phyloP scores from a whole-genome alignment of 805 yeast species.

The Gaillardinia entomophila region DNA sequence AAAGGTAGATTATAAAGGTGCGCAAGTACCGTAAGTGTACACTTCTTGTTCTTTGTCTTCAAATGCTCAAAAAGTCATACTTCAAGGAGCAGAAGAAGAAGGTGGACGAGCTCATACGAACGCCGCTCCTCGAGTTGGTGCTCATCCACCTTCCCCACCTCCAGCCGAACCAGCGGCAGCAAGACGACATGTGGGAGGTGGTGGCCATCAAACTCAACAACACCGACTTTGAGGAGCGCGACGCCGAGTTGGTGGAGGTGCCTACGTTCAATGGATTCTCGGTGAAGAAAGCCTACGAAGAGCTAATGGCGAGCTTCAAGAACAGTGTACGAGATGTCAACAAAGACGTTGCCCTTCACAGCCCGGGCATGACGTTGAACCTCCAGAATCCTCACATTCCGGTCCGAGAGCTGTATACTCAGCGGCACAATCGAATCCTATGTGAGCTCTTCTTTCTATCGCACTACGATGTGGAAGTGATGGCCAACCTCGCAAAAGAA shows the following conservation, averaged over 20 bases:
- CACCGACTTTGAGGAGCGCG: constrained; percentile 7
- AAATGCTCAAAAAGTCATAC: constrained; percentile 14
- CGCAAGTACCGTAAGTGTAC: background rate
- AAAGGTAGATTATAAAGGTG: no score
- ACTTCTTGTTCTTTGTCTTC: background rate
- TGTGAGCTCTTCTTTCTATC: constrained; percentile 16
- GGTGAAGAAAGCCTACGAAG: constrained; percentile 14
- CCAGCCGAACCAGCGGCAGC: constrained; percentile 15
- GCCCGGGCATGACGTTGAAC: background rate
- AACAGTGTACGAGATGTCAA: background rate
- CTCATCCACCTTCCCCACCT: constrained; percentile 26
- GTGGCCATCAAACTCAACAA: constrained; percentile 27
- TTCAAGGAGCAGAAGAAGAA: constrained; percentile 19
- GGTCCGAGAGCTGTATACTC: no score
- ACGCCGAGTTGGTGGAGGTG: constrained; percentile 12
- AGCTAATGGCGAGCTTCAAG: constrained; percentile 10
- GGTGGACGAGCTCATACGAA: constrained; percentile 15
- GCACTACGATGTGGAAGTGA: constrained; percentile 16
- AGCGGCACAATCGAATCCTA: constrained; percentile 5
- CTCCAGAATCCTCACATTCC: no score
- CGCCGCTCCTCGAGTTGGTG: constrained; percentile 22
- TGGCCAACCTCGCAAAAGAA: constrained; percentile 15
- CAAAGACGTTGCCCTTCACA: background rate
- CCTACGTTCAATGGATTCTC: constrained; percentile 22
- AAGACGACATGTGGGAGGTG: constrained; percentile 28